Conservation (phyloP, 2,329 filamentous ascomycete genomes). For the Colletotrichum cuscutae region DNA sequence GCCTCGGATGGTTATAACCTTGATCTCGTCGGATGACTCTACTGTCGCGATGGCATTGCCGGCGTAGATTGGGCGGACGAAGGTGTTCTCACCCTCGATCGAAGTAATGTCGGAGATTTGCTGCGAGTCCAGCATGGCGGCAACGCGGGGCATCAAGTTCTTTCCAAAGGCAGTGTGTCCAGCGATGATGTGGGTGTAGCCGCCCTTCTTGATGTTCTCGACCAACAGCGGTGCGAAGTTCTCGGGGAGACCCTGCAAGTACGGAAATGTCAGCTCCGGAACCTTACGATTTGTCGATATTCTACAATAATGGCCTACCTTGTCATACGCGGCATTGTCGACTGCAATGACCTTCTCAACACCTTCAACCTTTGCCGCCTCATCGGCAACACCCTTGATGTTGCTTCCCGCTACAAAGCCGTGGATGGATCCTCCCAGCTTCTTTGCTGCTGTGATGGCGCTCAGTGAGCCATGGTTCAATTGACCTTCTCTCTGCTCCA, state of each 20-base stretch:
- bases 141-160: constrained; percentile 89
- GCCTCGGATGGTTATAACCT: constrained; percentile 91
- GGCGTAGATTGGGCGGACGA: constrained; percentile 96
- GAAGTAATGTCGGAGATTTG: constrained; percentile 92
- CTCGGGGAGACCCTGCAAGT: constrained; percentile 81
- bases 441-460: constrained; percentile 86
- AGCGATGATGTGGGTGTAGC: constrained; percentile 90
- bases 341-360: constrained; percentile 92
- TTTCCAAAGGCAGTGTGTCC: constrained; percentile 97
- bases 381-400: constrained; percentile 79
- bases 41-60: constrained; percentile 98
- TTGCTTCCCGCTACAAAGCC: constrained; percentile 87
- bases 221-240: constrained; percentile 93
- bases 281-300: neutral
- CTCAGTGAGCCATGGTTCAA: constrained; percentile 85
- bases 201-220: constrained; percentile 96
- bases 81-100: constrained; percentile 91
- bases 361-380: constrained; percentile 89
- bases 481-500: constrained; percentile 93
- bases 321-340: constrained; percentile 91
- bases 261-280: neutral
- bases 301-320: constrained; percentile 61
- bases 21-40: constrained; percentile 85
- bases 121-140: constrained; percentile 90
- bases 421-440: constrained; percentile 86